Percentiles rank a stretch among this genome's conserved stretches.
phyloP scores from a whole-genome alignment of 495 filamentous ascomycete genomes.

The Podospora pseudopauciseta region DNA sequence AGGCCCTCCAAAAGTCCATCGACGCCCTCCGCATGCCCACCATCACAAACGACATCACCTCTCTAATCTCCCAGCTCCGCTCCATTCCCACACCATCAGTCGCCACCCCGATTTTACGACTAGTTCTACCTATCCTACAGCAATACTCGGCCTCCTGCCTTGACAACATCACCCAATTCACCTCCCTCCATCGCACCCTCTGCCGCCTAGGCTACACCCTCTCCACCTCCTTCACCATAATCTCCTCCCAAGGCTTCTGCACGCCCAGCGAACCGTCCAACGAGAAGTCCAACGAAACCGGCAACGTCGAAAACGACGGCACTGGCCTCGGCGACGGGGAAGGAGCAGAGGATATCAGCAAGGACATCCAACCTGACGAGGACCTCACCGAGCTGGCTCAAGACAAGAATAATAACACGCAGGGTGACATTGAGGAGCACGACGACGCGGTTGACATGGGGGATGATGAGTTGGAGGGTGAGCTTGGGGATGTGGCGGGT shows the following conservation, averaged over 20 bases:
- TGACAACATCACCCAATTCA: constrained; percentile 49
- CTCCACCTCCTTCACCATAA: constrained; percentile 66
- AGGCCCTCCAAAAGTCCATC: constrained; percentile 52
- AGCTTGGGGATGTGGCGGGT: constrained; percentile 63
- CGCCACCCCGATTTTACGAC: constrained; percentile 60
- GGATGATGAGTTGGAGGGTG: constrained; percentile 80
- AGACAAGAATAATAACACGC: constrained; percentile 65
- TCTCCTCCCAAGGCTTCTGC: constrained; percentile 86
- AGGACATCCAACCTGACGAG: constrained; percentile 90
- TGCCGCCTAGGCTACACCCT: constrained; percentile 73
- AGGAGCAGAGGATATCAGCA: constrained; percentile 94
- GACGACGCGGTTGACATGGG: constrained; percentile 94
- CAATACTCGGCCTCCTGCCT: constrained; percentile 64
- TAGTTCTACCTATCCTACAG: constrained; percentile 67
- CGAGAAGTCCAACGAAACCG: constrained; percentile 59
- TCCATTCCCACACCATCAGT: constrained; percentile 40
- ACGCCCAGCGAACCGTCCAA: constrained; percentile 73
- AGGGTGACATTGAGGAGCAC: constrained; percentile 71
- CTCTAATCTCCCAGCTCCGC: constrained; percentile 51
- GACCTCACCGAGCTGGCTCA: constrained; percentile 89
- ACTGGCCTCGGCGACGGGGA: constrained; percentile 96
- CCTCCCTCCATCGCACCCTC: constrained; percentile 59
- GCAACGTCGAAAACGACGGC: constrained; percentile 74
- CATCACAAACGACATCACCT: constrained; percentile 42
- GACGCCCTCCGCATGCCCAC: constrained; percentile 56